Base-by-base conservation (phyloP, 1,284 basidiomycete genomes). In the Fistulina hepatica region DNA sequence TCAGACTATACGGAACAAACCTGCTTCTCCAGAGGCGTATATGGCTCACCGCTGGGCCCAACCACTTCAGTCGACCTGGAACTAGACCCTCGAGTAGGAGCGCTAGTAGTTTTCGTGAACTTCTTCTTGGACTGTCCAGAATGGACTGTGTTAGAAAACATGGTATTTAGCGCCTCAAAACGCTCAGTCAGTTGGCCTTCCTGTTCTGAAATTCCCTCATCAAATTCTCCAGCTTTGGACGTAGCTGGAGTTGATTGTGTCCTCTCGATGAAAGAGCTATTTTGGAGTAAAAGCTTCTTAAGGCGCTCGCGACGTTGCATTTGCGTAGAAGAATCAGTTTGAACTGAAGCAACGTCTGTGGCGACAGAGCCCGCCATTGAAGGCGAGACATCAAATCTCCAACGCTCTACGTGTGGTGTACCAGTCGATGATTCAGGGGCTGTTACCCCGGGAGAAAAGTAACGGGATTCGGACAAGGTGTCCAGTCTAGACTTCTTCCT, bases 21-120 rank as follows among this genome's bases (percentile, higher is more conserved):
- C 69, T 92, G 90, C 42, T 78, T 67, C 59, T 94, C 90, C 23
- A 92, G 53, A 0, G 84, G 82, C 2, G 90, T 92, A 55, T 85
- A 94, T 2, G 78, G 51, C 55, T 78, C 52, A 0, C 89, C 90
- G 45, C 78, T 77, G 0, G 86, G 84, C 1, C 88, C 89, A 11
- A 85, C 46, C 36, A 71, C 70, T 39, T 67, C 67, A 11, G 52
- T 52, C 41, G 61, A 60, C 54, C 67, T 69, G 36, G 53, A 37
- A 43, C 57, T 19, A 13, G 15, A 57, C 28, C 47, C 48, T 42
- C 56, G 52, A 16, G 40, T 40, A 39, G 44, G 36, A 13, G 44
- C 36, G 10, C 45, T 41, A 2, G 39, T 36, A 21, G 42, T 32
- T 51, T 61, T 47, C 25, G 40, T 34, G 8, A 24, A 11, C 39